Base-by-base conservation (phyloP, 2,329 filamentous ascomycete genomes). In the Dendryphion nanum region DNA sequence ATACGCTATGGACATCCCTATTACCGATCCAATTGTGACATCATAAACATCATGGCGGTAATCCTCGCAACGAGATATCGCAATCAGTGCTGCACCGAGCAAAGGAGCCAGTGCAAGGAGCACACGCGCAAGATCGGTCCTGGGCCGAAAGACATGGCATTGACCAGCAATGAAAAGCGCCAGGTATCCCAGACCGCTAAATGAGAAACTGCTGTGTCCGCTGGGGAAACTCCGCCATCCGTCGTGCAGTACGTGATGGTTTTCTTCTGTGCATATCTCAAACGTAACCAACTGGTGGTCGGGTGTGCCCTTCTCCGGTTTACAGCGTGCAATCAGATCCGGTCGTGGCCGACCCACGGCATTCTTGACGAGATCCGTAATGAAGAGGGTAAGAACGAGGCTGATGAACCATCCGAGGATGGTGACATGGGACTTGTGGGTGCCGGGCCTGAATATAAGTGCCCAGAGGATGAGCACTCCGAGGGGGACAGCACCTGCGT, bases 361-460 rank as follows among this genome's bases (percentile, higher is more conserved):
- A 60, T 95, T 95, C 68, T 98, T 98, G 59, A 97, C 76, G 18
- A 70, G 60, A 61, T 97, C 90, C 30, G 93, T 97, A 30, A 97
- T 73, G 63, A 96, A 85, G 5, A 81, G 78, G 0, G 88, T 85
- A 34, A 95, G 75, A 51, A 89, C 74, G 18, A 97, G 67, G 47
- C 59, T 64, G 55, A 91, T 88, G 35, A 83, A 71, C 43, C 96
- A 82, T 16, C 89, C 86, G 1, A 98, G 79, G 36, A 95, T 71
- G 0, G 89, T 86, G 47, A 90, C 86, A 68, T 97, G 90, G 42
- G 86, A 79, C 63, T 95, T 94, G 64, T 94, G 86, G 6, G 77
- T 66, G 5, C 79, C 76, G 1, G 86, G 81, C 32, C 79, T 77
- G 20, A 78, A 66, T 24, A 80, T 39, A 37, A 79, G 57, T 35